Evolutionary conservation across 148 eudicot species (phyloP), one percentile per base, ranked within the genome.

Genomic region (Amaranthus hypochondriacus): DNA sequence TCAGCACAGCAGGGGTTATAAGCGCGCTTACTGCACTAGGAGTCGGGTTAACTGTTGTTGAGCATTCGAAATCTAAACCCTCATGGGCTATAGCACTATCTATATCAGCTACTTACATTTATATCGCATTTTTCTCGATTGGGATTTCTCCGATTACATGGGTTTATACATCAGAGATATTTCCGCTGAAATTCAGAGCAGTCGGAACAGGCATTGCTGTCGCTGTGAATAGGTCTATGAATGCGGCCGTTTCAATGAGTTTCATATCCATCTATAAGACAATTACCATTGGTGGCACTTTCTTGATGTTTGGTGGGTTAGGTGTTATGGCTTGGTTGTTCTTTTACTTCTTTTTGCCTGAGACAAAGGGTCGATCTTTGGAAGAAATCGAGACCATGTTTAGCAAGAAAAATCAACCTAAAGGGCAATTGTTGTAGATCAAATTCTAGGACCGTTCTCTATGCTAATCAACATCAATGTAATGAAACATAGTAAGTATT

Each of bases 161-260:
- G 94, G 97, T 93, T 0, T 93, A 93, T 42, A 81, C 86, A 48
- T 80, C 98, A 0, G 97, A 91, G 85, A 91, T 93, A 2, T 93
- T 88, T 56, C 98, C 98, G 0, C 57, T 84, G 11, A 84, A 69
- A 76, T 77, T 89, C 4, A 75, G 97, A 73, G 98, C 85, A 3
- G 82, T 84, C n/a, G 98, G 93, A 11, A 82, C 82, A 12, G 78
- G 89, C 7, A 66, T 93, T 7, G 90, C 90, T 18, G 96, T 93
- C 59, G 98, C 92, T 4, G 92, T 91, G 63, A 93, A 90, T 54
- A 81, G 98, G 79, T 39, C 78, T 6, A 84, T 79, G 78, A 93
- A 88, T 51, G 98, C 92, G 3, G 79, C 82, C 0, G 77, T 93
- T 48, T 86, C 92, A 3, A 91, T 85, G 92, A 82, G 82, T 7